These are phyloP conservation scores for Coemansia reversa DNA, from an alignment of 192 early-diverging fungal species.

Conservation along the genomic window DNA sequence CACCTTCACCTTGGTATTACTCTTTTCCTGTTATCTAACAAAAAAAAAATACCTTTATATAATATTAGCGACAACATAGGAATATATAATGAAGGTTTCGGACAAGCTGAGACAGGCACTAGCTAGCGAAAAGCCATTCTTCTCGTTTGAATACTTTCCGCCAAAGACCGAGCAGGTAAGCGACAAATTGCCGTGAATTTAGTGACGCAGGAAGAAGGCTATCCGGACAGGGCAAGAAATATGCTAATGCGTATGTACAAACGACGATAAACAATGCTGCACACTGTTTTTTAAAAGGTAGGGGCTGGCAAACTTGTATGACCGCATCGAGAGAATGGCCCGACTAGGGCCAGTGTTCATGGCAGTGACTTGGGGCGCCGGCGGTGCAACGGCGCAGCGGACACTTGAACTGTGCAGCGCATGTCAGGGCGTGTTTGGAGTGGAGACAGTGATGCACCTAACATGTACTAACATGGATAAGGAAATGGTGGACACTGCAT, in stretches of 20 bases:
- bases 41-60: background rate
- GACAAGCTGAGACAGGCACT: constrained; percentile 65
- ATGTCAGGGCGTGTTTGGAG: constrained; percentile 86
- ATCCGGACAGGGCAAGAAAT: no score
- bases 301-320: constrained; percentile 88
- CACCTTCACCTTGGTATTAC: no score
- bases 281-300: constrained; percentile 19
- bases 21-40: no score
- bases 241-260: no score
- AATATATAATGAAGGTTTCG: constrained; percentile 63
- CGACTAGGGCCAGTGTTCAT: constrained; percentile 88
- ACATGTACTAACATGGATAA: constrained; percentile 98
- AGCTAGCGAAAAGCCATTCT: constrained; percentile 57
- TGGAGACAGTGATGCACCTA: constrained; percentile 94
- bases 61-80: background rate
- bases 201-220: no score
- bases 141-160: constrained; percentile 98
- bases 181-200: background rate
- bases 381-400: constrained; percentile 84
- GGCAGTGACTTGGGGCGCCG: constrained; percentile 97
- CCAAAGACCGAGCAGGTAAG: constrained; percentile 89
- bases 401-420: constrained; percentile 84
- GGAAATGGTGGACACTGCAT: constrained; percentile 79
- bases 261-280: no score
- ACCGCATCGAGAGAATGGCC: constrained; percentile 95